These are phyloP conservation scores for Lipomyces starkeyi DNA, from an alignment of 805 yeast genomes.

Conservation along the genomic window DNA sequence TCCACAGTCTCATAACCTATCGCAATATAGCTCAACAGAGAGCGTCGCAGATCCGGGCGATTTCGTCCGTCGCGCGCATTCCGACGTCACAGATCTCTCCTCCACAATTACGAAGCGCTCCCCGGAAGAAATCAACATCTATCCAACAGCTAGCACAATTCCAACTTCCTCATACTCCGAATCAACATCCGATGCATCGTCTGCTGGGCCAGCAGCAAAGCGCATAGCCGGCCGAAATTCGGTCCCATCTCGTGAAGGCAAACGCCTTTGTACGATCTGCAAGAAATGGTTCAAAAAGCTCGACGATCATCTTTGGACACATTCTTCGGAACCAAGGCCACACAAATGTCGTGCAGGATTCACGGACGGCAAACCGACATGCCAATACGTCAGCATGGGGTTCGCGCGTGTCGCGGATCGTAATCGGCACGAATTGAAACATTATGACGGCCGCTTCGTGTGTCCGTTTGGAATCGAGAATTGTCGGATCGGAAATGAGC, in stretches of 20 bases:
- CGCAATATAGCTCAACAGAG: not conserved
- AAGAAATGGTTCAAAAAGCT: slow-evolving; percentile 31
- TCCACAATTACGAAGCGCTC: slow-evolving; percentile 3
- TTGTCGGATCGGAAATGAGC: slow-evolving; percentile 25
- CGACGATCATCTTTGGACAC: slow-evolving; percentile 34
- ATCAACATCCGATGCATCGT: not conserved
- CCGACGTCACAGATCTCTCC: slow-evolving; percentile 19
- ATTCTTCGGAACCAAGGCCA: slow-evolving; percentile 29
- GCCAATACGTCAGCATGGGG: slow-evolving; percentile 29
- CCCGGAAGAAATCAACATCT: not conserved
- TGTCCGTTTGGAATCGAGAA: slow-evolving; percentile 28
- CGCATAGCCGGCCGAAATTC: slow-evolving; percentile 2
- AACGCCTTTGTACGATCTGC: slow-evolving; percentile 27
- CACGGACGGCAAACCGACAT: slow-evolving; percentile 21
- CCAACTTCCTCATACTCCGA: not conserved
- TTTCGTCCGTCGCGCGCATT: slow-evolving; percentile 17
- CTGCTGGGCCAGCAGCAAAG: not conserved
- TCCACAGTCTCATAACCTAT: not conserved
- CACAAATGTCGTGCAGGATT: slow-evolving; percentile 34
- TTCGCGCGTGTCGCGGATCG: slow-evolving; percentile 34
- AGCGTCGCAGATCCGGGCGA: not conserved
- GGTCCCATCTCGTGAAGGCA: slow-evolving; percentile 19
- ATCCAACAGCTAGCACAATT: not conserved
- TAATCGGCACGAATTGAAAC: slow-evolving; percentile 30
- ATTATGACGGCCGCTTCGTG: slow-evolving; percentile 28